Conservation (phyloP, 208 protist species). For the Acanthamoeba sp. region DNA sequence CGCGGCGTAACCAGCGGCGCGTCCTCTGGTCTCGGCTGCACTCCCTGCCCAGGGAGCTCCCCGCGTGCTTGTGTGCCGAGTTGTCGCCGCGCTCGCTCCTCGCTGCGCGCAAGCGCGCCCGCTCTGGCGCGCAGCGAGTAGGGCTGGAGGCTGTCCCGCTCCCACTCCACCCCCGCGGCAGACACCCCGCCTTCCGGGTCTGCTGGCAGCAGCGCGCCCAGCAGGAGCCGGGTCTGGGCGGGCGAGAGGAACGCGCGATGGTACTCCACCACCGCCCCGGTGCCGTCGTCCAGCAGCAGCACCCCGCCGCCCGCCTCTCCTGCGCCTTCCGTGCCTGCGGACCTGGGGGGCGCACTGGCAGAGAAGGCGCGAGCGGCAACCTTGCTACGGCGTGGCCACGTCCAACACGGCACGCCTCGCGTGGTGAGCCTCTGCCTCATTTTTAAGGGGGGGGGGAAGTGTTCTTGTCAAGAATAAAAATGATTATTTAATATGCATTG, state of each 20-base stretch:
- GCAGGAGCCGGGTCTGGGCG: background rate
- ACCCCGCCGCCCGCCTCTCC: no score
- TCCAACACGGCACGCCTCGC: no score
- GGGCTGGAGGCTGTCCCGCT: background rate
- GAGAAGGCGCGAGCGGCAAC: no score
- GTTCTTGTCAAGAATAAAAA: no score
- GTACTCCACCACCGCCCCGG: background rate
- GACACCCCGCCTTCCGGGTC: background rate
- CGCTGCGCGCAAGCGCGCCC: background rate
- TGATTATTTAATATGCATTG: no score
- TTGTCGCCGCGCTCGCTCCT: background rate
- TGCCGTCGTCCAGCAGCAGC: background rate
- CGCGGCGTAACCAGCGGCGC: background rate
- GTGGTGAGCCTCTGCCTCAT: no score
- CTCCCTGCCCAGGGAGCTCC: background rate
- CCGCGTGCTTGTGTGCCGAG: no score
- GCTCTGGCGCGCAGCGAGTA: background rate
- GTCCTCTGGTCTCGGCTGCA: no score
- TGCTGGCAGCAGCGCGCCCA: background rate
- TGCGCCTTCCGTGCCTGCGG: no score
- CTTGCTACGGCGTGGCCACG: no score
- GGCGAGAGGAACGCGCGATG: background rate
- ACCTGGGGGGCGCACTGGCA: no score
- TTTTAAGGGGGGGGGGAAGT: no score
- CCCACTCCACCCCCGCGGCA: background rate